Evolutionary conservation across 2,329 filamentous ascomycete species (phyloP).

Genomic region (Fusarium mangiferae): DNA sequence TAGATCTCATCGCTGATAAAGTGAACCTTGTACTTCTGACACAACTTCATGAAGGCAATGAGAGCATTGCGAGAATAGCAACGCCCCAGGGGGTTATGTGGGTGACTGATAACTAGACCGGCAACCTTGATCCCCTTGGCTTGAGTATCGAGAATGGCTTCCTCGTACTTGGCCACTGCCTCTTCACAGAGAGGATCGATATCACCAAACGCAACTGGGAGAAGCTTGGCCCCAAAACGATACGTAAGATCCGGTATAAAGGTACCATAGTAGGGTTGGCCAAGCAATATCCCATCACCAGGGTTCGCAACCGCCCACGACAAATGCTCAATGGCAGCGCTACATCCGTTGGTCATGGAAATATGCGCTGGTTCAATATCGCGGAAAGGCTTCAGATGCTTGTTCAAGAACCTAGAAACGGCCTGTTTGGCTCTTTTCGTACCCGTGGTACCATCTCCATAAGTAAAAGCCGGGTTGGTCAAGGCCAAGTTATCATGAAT

Average conservation of each 20-base stretch:
- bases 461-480: constrained; percentile 49
- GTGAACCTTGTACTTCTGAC: constrained; percentile 59
- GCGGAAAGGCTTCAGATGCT: constrained; percentile 44
- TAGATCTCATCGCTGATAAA: constrained; percentile 63
- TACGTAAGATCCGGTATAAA: constrained; percentile 58
- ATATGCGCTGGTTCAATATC: constrained; percentile 49
- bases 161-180: constrained; percentile 58
- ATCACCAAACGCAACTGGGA: constrained; percentile 56
- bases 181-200: constrained; percentile 55
- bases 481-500: constrained; percentile 53
- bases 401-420: constrained; percentile 51
- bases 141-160: constrained; percentile 52
- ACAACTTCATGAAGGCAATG: constrained; percentile 57
- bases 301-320: constrained; percentile 54
- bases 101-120: constrained; percentile 61
- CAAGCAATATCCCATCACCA: constrained; percentile 54
- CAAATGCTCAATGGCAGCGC: constrained; percentile 53
- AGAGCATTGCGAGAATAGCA: constrained; percentile 57
- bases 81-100: constrained; percentile 63
- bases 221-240: constrained; percentile 54
- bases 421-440: constrained; percentile 48
- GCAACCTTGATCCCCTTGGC: constrained; percentile 53
- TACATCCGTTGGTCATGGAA: constrained; percentile 54
- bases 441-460: constrained; percentile 54
- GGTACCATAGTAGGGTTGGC: constrained; percentile 59